phyloP scores from a whole-genome alignment of 305 asterid genomes.

The Solanum aculeatissimum region DNA sequence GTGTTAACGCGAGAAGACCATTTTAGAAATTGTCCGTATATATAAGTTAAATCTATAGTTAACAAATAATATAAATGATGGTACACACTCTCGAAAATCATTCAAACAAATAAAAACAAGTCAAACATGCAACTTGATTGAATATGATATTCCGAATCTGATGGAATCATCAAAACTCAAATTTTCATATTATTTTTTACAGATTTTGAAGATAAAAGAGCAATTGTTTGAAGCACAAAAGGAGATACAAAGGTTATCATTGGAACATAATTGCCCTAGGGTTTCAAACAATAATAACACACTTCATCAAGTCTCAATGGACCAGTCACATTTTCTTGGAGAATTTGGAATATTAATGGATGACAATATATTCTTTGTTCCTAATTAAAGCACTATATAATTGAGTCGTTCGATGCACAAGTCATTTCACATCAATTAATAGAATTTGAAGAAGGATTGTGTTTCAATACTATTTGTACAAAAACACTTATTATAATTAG shows the following conservation, averaged over 20 bases:
- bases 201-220: slow-evolving; percentile 53
- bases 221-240: slow-evolving; percentile 44
- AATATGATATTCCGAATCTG: not conserved
- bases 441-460: not conserved
- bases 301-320: slow-evolving; percentile 44
- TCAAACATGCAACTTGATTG: not conserved
- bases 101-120: not conserved
- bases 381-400: not conserved
- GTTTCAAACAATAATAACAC: slow-evolving; percentile 46
- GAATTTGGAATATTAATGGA: slow-evolving; percentile 26
- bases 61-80: not conserved
- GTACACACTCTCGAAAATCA: not conserved
- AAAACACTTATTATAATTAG: not conserved
- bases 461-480: not conserved
- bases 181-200: not conserved
- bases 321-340: slow-evolving; percentile 31
- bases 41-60: not conserved
- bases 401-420: not conserved
- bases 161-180: not conserved
- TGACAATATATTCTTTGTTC: not conserved
- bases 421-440: not conserved
- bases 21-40: not conserved
- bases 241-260: slow-evolving; percentile 34
- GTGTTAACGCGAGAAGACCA: no score
- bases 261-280: slow-evolving; percentile 19